phyloP scores from a whole-genome alignment of 176 grass and related monocot genomes.

The Triticum timopheevii region DNA sequence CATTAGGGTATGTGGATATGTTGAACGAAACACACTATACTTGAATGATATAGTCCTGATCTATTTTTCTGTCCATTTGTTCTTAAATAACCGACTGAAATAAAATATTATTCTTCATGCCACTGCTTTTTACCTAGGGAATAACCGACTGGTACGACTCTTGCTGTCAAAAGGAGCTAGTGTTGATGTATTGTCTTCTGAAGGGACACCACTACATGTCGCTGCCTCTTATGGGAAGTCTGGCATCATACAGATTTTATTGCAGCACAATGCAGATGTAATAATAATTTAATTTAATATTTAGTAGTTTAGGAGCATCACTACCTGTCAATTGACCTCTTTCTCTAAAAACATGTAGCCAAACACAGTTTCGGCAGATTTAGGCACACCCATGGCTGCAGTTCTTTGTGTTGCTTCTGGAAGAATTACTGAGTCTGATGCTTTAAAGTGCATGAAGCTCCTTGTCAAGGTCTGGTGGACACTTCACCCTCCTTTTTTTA shows the following conservation, averaged over 20 bases:
- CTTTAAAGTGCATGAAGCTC: constrained; percentile 34
- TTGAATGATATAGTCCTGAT: background rate
- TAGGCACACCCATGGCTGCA: constrained; percentile 23
- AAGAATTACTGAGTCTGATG: constrained; percentile 19
- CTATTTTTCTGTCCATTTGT: background rate
- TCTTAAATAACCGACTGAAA: background rate
- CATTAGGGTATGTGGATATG: background rate
- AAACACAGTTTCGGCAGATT: background rate
- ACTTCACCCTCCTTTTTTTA: background rate
- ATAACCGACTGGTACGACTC: constrained; percentile 26
- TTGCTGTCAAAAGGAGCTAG: constrained; percentile 46
- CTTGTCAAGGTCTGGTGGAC: constrained; percentile 27
- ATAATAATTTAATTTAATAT: constrained; percentile 6
- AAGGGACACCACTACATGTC: constrained; percentile 39
- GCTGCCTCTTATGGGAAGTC: constrained; percentile 29
- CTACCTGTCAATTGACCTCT: background rate
- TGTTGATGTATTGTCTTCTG: constrained; percentile 29
- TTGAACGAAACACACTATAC: background rate
- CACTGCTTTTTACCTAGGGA: background rate
- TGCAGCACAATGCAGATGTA: constrained; percentile 48
- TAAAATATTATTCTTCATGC: constrained; percentile 4
- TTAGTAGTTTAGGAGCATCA: background rate
- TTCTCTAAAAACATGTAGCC: constrained; percentile 27
- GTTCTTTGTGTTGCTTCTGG: constrained; percentile 31
- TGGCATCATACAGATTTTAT: constrained; percentile 37